Evolutionary conservation across 768 basidiomycete species (phyloP).

Genomic region (Pleurotus djamor): DNA sequence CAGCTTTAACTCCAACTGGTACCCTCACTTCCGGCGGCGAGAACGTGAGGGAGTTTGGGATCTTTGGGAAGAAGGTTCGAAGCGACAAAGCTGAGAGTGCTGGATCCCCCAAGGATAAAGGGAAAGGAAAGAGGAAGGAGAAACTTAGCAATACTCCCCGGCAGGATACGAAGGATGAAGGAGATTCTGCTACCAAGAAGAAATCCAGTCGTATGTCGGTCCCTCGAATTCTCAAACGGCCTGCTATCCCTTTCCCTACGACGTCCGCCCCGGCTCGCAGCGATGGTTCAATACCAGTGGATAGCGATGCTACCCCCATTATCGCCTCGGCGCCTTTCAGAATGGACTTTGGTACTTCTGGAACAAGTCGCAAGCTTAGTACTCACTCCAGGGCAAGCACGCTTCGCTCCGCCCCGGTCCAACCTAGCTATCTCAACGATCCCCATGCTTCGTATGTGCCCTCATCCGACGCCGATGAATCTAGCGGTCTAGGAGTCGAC

Average conservation of each 20-base stretch:
- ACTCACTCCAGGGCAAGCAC: background rate
- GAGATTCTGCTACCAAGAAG: constrained; percentile 20
- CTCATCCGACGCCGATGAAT: constrained; percentile 1
- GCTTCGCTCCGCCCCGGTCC: background rate
- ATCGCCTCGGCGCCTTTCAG: background rate
- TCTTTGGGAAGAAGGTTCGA: background rate
- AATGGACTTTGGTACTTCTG: background rate
- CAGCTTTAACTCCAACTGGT: background rate
- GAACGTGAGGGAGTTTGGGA: constrained; percentile 1
- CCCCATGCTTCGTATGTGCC: background rate
- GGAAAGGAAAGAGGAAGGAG: constrained; percentile 14
- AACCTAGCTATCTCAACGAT: background rate
- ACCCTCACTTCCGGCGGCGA: constrained; percentile 2
- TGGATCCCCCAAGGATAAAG: constrained; percentile 8
- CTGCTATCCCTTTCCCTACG: constrained; percentile 2
- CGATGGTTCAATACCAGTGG: constrained; percentile 13
- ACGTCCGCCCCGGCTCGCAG: constrained; percentile 3
- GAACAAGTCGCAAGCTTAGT: background rate
- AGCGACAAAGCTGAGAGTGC: background rate
- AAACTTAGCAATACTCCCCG: constrained; percentile 11
- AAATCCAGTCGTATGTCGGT: constrained; percentile 11
- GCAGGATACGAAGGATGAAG: constrained; percentile 18
- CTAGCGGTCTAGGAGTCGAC: background rate
- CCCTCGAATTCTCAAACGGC: constrained; percentile 8
- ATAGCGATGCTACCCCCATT: constrained; percentile 12